Base-by-base conservation (phyloP, 768 basidiomycete genomes). In the Udeniomyces megalosporus region DNA sequence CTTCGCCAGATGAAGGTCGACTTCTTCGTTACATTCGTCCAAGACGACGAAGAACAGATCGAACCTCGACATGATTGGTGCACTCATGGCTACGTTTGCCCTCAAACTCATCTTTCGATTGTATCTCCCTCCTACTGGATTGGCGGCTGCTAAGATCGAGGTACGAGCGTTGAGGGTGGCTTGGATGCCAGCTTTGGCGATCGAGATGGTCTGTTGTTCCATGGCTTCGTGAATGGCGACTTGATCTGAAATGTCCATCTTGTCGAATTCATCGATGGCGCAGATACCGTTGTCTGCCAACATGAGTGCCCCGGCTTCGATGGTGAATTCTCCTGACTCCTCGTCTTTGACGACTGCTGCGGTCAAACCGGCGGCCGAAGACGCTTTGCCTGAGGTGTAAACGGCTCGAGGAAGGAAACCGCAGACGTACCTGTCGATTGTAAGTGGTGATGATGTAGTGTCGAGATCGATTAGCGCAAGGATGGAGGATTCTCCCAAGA, bases 211-310 rank as follows among this genome's bases (percentile, higher is more conserved):
- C 76, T 96, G 92, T 76, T 97, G 93, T 83, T 97, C 93, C 93
- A 97, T 97, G 8, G 93, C 93, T 79, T 97, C 93, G 78, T 99
- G 95, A 69, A 99, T 97, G 38, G 95, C 95, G 47, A 97, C 90
- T 73, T 97, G 95, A 73, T 97, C 95, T 0, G 88, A 84, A 57
- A 96, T 83, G 72, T 97, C 93, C 95, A 99, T 99, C 75, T 99
- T 99, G 80, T 99, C 95, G 70, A 99, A 99, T 74, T 97, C 95
- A 76, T 99, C 95, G 69, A 99, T 99, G n/a, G 92, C 92, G 71
- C 95, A 99, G 71, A 97, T 96, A 8, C 95, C 95, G 68, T 97
- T 97, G 76, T 99, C 95, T 6, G 95, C 95, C 3, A 99, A 81
- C 95, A 99, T 97, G 67, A 99, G 80, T 4, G 95, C 95, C 53